A percentile compares a stretch with the other conserved stretches of the same genome.
These are phyloP conservation scores for Trichoderma harzianum DNA, from an alignment of 2,329 filamentous ascomycete genomes.

Conservation along the genomic window DNA sequence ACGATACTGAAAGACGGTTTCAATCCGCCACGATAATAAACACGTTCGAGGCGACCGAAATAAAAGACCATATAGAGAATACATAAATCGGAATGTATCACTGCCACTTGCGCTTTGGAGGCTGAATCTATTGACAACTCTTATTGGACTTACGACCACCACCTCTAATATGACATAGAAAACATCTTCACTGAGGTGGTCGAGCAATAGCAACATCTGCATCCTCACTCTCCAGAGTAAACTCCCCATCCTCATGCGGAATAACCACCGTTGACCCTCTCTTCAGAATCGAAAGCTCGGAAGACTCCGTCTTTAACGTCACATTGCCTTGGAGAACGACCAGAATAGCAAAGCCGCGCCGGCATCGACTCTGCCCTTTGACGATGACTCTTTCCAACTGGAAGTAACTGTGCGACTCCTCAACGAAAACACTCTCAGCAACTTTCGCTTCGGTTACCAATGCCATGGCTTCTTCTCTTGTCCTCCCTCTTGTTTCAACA, in stretches of 20 bases:
- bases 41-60: not conserved
- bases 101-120: not conserved
- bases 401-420: constrained; percentile 21
- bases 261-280: constrained; percentile 21
- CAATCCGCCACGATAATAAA: not conserved
- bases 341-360: constrained; percentile 20
- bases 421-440: constrained; percentile 4
- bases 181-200: constrained; percentile 9
- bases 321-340: constrained; percentile 16
- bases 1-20: not conserved
- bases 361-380: not conserved
- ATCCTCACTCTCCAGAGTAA: constrained; percentile 12
- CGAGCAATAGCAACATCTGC: constrained; percentile 22
- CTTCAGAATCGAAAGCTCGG: constrained; percentile 1
- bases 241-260: constrained; percentile 19
- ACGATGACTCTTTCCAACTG: constrained; percentile 18
- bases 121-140: not conserved
- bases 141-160: not conserved
- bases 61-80: too few relatives aligned
- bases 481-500: constrained; percentile 13
- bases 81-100: not conserved
- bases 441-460: constrained; percentile 7
- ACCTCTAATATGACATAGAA: not conserved
- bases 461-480: constrained; percentile 14
- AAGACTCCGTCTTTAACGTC: constrained; percentile 6